Conservation (phyloP, 2,329 filamentous ascomycete species). For the Tolypocladium nubicola region DNA sequence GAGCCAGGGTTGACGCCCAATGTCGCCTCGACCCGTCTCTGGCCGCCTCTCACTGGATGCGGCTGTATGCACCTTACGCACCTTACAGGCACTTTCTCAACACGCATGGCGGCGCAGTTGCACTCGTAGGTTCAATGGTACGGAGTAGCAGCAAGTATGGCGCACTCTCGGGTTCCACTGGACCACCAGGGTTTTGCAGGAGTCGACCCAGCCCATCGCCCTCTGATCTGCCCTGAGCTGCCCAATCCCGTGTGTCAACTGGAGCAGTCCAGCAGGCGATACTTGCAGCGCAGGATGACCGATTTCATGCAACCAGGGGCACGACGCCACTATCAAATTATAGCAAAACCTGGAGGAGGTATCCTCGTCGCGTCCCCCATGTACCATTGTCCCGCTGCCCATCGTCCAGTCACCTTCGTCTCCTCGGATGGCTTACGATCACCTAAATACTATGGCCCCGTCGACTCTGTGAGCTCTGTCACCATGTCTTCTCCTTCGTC, state of each 20-base stretch:
- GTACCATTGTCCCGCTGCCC: neutral
- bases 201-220: neutral
- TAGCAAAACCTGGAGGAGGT: neutral
- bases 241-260: neutral
- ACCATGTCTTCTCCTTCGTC: neutral
- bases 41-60: constrained; percentile 19
- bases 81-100: constrained; percentile 17
- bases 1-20: constrained; percentile 23
- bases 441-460: constrained; percentile 2
- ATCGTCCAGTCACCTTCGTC: neutral
- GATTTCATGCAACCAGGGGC: neutral
- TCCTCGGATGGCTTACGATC: neutral
- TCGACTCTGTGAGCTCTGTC: neutral
- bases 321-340: constrained; percentile 1
- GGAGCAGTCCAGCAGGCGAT: neutral
- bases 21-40: constrained; percentile 14
- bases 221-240: neutral
- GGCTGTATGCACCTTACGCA: constrained; percentile 20
- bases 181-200: neutral
- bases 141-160: constrained; percentile 3
- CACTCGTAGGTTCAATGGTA: constrained; percentile 7
- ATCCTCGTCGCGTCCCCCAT: neutral
- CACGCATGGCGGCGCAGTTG: constrained; percentile 33
- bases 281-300: neutral
- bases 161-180: constrained; percentile 1